A percentile compares a stretch with the other conserved stretches of the same genome.
Conservation (phyloP, 306 rosid species). For the Alnus rubra region DNA sequence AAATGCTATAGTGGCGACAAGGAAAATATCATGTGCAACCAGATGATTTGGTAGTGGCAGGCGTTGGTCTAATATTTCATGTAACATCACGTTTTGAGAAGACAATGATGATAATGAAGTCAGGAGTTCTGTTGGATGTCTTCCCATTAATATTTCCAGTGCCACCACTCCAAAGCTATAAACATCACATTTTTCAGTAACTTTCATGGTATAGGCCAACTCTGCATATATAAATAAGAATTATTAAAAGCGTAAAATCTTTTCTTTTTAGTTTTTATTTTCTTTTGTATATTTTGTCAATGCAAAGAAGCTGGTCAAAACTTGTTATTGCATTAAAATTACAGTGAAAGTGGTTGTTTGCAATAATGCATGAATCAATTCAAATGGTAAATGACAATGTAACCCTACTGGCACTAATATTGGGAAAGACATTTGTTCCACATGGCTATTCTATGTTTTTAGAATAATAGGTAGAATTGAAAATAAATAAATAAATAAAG, state of each 20-base stretch:
- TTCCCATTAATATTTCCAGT: background rate
- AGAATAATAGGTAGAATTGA: background rate
- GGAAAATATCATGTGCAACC: background rate
- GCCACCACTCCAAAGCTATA: background rate
- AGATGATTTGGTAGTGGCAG: background rate
- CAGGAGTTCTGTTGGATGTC: background rate
- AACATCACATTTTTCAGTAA: conserved; percentile 1
- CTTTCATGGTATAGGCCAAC: background rate
- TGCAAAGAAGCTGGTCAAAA: background rate
- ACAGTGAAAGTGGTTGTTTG: background rate
- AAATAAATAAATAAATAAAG: background rate
- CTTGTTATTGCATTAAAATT: background rate
- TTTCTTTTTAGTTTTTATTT: too few species aligned
- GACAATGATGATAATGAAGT: background rate
- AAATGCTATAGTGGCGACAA: background rate
- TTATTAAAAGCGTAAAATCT: too few species aligned
- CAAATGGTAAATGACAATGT: background rate
- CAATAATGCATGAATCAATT: background rate
- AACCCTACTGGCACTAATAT: background rate
- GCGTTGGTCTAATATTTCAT: background rate
- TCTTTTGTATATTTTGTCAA: too few species aligned
- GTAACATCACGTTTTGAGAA: background rate
- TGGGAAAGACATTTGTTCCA: background rate
- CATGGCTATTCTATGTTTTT: background rate
- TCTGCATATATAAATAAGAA: background rate